Conservation (phyloP, 495 filamentous ascomycete genomes). For the Evernia prunastri region DNA sequence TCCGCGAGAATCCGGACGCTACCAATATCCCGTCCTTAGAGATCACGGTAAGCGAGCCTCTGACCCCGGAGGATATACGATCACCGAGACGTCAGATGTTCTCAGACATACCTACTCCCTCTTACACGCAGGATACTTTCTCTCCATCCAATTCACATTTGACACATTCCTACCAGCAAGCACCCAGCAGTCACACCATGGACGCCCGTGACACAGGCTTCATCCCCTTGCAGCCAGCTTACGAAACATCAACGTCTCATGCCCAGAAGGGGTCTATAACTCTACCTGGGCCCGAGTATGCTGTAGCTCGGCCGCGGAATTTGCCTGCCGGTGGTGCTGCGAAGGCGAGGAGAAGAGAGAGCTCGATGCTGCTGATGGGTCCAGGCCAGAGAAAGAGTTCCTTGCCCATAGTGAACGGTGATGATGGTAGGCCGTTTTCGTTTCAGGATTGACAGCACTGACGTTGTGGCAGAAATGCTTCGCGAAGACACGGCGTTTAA, state of each 20-base stretch:
- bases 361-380: conserved; percentile 53
- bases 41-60: conserved; percentile 38
- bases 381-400: conserved; percentile 30
- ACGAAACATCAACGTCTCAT: conserved; percentile 36
- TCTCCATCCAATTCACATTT: conserved; percentile 22
- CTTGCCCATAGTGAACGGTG: conserved; percentile 22
- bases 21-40: conserved; percentile 42
- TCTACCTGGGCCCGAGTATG: conserved; percentile 35
- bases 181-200: conserved; percentile 4
- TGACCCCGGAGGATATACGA: conserved; percentile 55
- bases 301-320: conserved; percentile 37
- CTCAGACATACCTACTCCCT: conserved; percentile 60
- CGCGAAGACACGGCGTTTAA: conserved; percentile 13
- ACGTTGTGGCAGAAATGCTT: conserved; percentile 5
- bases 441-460: background rate
- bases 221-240: conserved; percentile 55
- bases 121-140: conserved; percentile 58
- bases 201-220: conserved; percentile 50
- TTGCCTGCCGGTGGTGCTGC: conserved; percentile 36
- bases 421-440: conserved; percentile 10
- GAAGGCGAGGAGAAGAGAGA: conserved; percentile 52
- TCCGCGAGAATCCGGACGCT: conserved; percentile 61
- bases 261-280: conserved; percentile 16
- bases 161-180: conserved; percentile 7
- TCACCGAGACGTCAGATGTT: conserved; percentile 65